Base-by-base conservation (phyloP, 306 rosid genomes). In the Glycyrrhiza uralensis region DNA sequence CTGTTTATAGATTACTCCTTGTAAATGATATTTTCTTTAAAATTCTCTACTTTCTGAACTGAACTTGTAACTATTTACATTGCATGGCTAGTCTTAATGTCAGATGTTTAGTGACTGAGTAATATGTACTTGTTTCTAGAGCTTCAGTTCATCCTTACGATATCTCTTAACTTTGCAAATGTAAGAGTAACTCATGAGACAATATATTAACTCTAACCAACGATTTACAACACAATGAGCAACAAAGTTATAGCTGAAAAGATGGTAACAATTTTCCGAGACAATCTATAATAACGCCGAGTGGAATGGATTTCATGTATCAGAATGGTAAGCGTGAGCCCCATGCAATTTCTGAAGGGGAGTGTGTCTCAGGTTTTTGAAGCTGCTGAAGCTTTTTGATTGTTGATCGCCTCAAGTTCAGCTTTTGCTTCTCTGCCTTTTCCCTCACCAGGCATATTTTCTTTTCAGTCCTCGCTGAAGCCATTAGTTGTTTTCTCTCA, bases 371-470 rank as follows among this genome's bases (percentile, higher is more conserved):
- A 15, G 69, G 54, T 42, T 33, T 50, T 68, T 56, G 85, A 78
- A 68, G 82, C 65, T 59, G 68, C n/a, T 19, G 81, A 26, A 18
- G 85, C 71, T 9, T 84, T 70, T 72, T 86, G 86, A 54, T 54
- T 5, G 89, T 76, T 15, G 74, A 77, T 64, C 59, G 26, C 54
- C 90, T 85, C 32, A 82, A 86, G 14, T 65, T 79, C 23, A 44
- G n/a, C 71, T 74, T 84, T 59, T 80, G 83, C 81, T 67, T 82
- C 52, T 85, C 82, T 58, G 97, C 91, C 72, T 85, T 83, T 33
- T 81, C 82, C 80, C 82, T 89, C 24, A 85, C 67, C 1, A 15
- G 6, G 80, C 65, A 28, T 69, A 89, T 58, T 72, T 47, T 84
- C 76, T 66, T 72, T 13, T 80, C 67, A 30, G 89, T 79, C 76